These are phyloP conservation scores for Pholiota adiposa DNA, from an alignment of 1,284 basidiomycete genomes.

Conservation along the genomic window DNA sequence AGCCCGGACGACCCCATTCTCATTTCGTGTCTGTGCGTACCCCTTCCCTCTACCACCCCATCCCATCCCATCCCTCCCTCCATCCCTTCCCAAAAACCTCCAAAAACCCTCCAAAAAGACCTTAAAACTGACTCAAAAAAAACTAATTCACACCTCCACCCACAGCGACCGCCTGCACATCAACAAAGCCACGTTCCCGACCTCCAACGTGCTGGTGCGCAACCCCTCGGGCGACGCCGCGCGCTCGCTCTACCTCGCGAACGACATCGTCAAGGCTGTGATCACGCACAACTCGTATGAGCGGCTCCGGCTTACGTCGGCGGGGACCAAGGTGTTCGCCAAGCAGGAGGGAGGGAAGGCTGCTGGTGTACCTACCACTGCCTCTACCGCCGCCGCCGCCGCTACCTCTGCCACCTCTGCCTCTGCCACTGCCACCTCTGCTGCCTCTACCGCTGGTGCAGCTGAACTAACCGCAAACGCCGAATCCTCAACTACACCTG, in stretches of 20 bases:
- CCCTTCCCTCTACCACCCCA: slow-evolving; percentile 5
- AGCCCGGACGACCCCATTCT: slow-evolving; percentile 73
- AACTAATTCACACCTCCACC: no score
- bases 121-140: no score
- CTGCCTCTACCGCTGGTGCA: no score
- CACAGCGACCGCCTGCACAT: slow-evolving; percentile 79
- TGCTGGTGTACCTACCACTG: background rate
- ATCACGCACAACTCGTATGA: slow-evolving; percentile 86
- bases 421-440: no score
- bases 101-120: background rate
- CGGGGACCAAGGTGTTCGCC: slow-evolving; percentile 86
- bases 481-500: no score
- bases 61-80: no score
- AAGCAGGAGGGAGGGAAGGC: slow-evolving; percentile 70
- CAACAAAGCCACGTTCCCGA: slow-evolving; percentile 65
- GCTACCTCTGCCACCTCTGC: slow-evolving; percentile 24
- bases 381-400: background rate
- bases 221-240: slow-evolving; percentile 82
- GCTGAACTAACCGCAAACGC: no score
- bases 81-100: no score
- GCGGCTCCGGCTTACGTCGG: slow-evolving; percentile 85
- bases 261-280: slow-evolving; percentile 81
- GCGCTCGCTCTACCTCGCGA: slow-evolving; percentile 90
- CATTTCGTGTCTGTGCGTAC: slow-evolving; percentile 70
- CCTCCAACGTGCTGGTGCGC: slow-evolving; percentile 82